Evolutionary conservation across 208 protist species (phyloP), one percentile per base, ranked within the genome.

Genomic region (Trypanosoma scelopori): DNA sequence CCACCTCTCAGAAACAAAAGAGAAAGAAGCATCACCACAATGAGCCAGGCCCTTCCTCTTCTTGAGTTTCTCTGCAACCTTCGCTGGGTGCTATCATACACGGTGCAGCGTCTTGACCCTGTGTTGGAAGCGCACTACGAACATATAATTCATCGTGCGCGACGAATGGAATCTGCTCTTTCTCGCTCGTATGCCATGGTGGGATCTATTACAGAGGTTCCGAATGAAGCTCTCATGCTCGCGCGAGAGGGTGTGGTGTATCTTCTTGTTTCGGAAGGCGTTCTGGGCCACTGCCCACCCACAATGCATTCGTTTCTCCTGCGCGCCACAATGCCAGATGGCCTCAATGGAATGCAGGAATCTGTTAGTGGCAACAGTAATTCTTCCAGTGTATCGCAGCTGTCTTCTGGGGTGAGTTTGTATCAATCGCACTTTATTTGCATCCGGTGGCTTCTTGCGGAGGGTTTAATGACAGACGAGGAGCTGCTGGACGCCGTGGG

Each of bases 251-350:
- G 71, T 1, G 50, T 69, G 11, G 49, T 86, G 15, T 92, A 95
- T 62, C 59, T 92, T 35, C 77, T 95, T 37, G 78, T 92, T 28
- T 76, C 82, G 12, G 84, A 93, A 42, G 74, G 69, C 12, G 61
- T 95, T 11, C 68, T 95, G 0, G 84, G 84, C 12, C 62, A 77
- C 50, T 84, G 78, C 41, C 89, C 89, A 22, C 81, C 82, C 1
- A 92, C 89, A 0, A 84, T 92, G 79, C 86, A 92, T 46, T 60
- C 78, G 2, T 95, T 93, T 69, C 76, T 94, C 0, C 49, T 68
- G 32, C 71, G 68, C 9, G 51, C 66, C 16, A 45, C 55, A 42
- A 51, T 42, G 25, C 22, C 43, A 32, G 7, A 9, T 1, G 43
- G 15, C 35, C 47, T 49, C 12, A 5, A 25, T 25, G 27, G 15